Base-by-base conservation (phyloP, 768 basidiomycete species). In the Auricularia auricula-judae region DNA sequence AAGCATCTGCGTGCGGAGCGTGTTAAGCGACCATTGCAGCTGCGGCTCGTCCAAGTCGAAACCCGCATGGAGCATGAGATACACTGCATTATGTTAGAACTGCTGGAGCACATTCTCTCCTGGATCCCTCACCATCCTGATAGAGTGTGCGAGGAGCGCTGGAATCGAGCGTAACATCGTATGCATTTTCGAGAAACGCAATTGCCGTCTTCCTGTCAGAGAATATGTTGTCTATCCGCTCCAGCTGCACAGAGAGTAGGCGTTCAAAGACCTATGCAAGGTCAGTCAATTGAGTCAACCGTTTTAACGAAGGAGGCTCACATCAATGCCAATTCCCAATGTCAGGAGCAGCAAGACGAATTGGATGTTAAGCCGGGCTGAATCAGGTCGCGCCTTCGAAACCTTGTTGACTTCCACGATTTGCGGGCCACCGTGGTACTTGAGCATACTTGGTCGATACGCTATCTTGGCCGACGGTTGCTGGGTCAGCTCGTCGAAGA, bases 11-110 rank as follows among this genome's bases (percentile, higher is more conserved):
- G 61, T 67, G 34, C 69, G 69, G n/a, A 67, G 70, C 10, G 63
- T 62, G 14, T 63, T 63, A 0, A 72, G 64, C 8, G 65, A 62
- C 5, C 51, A 43, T 5, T 67, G 65, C 8, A 72, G 65, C 34
- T 67, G 69, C 8, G 71, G 71, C 58, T 72, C 71, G 36, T 63
- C 54, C 64, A 71, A 62, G 43, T 68, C 68, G 43, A 69, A 68
- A 1, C 70, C 70, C 4, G 69, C 70, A 3, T 67, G 65, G 3
- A 72, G 63, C 65, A 71, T 67, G 34, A 67, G 67, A 36, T 66
- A 68, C 3, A 70, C 71, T 72, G 34, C 18, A 34, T 4, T 14
- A 42, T 51, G n/a, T 29, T 29, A 29, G 29, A 29, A 0, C 2
- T 29, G 29, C 29, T 29, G 2, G 29, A 29, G 29, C 29, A 29